Percentiles rank a stretch among this genome's conserved stretches.
These are phyloP conservation scores for Vigna unguiculata DNA, from an alignment of 306 rosid genomes.

Conservation along the genomic window DNA sequence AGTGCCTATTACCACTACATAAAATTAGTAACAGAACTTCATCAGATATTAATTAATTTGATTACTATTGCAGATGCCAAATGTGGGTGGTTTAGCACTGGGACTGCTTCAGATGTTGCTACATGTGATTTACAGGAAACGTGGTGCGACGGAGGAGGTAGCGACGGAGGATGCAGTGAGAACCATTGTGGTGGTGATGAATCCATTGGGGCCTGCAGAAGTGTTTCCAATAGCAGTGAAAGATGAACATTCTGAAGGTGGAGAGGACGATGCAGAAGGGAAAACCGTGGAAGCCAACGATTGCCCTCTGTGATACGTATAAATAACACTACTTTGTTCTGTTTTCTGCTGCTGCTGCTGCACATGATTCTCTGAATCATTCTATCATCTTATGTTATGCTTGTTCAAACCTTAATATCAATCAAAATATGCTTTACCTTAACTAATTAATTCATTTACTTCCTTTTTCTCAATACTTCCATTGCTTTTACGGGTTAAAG, in stretches of 20 bases:
- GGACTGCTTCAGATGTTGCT: slow-evolving; percentile 78
- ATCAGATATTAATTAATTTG: background rate
- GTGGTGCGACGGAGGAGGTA: slow-evolving; percentile 17
- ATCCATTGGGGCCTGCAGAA: slow-evolving; percentile 34
- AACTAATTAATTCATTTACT: background rate
- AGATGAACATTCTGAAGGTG: background rate
- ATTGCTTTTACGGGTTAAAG: too few species aligned
- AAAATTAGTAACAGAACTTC: too few species aligned
- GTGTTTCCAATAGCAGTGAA: slow-evolving; percentile 43
- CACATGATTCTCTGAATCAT: background rate
- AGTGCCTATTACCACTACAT: slow-evolving; percentile 16
- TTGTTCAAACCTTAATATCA: background rate
- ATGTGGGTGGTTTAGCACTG: slow-evolving; percentile 64
- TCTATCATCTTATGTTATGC: background rate
- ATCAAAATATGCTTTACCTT: background rate
- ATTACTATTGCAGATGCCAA: slow-evolving; percentile 60
- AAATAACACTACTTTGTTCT: background rate
- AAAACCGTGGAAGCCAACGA: background rate
- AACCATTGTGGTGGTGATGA: slow-evolving; percentile 30
- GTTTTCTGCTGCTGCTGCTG: background rate
- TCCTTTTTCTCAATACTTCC: too few species aligned
- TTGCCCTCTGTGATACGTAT: slow-evolving; percentile 24
- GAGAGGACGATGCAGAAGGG: background rate
- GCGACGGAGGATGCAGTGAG: background rate
- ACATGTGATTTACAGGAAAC: slow-evolving; percentile 58